Evolutionary conservation across 768 basidiomycete genomes (phyloP), one percentile per base, ranked within the genome.

Genomic region (Sporobolomyces pararoseus): DNA sequence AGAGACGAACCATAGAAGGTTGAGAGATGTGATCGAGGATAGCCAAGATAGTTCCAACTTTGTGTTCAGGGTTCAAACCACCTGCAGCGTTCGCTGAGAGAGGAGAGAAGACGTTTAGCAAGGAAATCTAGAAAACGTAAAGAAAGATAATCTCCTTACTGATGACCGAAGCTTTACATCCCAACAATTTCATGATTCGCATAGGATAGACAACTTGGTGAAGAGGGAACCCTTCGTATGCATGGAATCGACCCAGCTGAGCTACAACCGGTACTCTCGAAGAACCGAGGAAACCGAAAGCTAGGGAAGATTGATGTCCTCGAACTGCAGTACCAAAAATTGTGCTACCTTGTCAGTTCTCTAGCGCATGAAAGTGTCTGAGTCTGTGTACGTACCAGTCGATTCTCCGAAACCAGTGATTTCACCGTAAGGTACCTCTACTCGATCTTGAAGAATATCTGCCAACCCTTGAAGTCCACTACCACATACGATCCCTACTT

Each of bases 41-140:
- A 25, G 88, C 86, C 51, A 93, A 88, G 73, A 95, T 88, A 9
- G 90, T 91, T 72, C 92, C 91, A 42, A 91, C 87, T 21, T 86
- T 82, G 68, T 90, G 84, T 12, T 81, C 72, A 6, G 87, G 85
- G 76, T 89, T 90, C 10, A 95, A 82, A 4, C 87, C 87, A 23
- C 91, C 91, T 23, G 90, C 85, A 16, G 91, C 92, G 78, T 94
- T 95, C 47, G 91, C n/a, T n/a, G n/a, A n/a, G n/a, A n/a, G n/a
- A n/a, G n/a, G n/a, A n/a, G n/a, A n/a, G n/a, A n/a, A n/a, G n/a
- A n/a, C n/a, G n/a, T n/a, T n/a, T n/a, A n/a, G n/a, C n/a, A n/a
- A n/a, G n/a, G n/a, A n/a, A n/a, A n/a, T n/a, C n/a, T n/a, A n/a
- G n/a, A n/a, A n/a, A n/a, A n/a, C n/a, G n/a, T n/a, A n/a, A n/a